phyloP scores from a whole-genome alignment of 768 basidiomycete species.

The Lentinula aciculospora region DNA sequence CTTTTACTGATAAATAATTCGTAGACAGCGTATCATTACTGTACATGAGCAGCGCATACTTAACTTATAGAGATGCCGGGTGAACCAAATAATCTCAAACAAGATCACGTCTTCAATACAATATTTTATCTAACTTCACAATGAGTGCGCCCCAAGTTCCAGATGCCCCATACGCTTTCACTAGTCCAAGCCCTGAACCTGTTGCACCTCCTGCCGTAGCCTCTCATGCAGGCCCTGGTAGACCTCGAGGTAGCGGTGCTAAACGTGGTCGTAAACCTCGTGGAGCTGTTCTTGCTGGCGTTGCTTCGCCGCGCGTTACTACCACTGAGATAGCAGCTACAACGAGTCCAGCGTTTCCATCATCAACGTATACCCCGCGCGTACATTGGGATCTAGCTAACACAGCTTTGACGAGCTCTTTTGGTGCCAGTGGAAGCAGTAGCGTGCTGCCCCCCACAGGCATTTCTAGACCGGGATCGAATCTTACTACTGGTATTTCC shows the following conservation, averaged over 20 bases:
- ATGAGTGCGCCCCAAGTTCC: constrained; percentile 2
- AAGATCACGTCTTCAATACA: too few relatives aligned
- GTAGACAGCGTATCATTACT: too few relatives aligned
- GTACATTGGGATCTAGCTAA: constrained; percentile 32
- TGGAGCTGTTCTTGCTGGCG: constrained; percentile 19
- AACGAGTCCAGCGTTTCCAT: constrained; percentile 8
- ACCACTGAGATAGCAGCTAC: constrained; percentile 21
- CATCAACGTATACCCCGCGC: constrained; percentile 25
- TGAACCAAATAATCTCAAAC: too few relatives aligned
- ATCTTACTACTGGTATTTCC: constrained; percentile 1
- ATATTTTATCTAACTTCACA: background rate
- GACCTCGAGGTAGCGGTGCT: constrained; percentile 20
- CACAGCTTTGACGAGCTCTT: background rate
- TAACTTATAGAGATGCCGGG: too few relatives aligned
- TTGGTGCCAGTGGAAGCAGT: background rate
- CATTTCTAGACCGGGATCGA: background rate
- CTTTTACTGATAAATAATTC: background rate
- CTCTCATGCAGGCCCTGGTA: background rate
- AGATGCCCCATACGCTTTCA: constrained; percentile 5
- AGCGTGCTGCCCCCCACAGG: constrained; percentile 9
- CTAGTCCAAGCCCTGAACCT: constrained; percentile 4
- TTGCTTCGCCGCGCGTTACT: constrained; percentile 19
- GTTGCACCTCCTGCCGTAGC: background rate
- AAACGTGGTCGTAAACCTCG: constrained; percentile 46
- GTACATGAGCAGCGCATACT: background rate